Evolutionary conservation across 2,329 filamentous ascomycete genomes (phyloP), one percentile per base, ranked within the genome.

Genomic region (Fusarium tupiense): DNA sequence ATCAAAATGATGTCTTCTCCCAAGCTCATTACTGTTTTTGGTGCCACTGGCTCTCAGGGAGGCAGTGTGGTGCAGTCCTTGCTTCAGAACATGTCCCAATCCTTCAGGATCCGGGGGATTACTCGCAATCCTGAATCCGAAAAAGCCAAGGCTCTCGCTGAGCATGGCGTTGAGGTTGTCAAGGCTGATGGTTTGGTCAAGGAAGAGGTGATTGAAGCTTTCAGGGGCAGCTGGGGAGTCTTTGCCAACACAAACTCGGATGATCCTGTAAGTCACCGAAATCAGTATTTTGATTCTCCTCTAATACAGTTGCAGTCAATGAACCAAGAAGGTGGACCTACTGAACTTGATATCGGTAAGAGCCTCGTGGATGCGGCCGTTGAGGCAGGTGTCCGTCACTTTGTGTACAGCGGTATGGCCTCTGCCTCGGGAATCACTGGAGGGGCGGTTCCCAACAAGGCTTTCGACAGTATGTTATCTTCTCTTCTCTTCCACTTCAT

Each of bases 381-480:
- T 22, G 73, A 79, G 19, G 81, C 79, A 16, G 80, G 82, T 22
- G 81, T 83, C 1, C 67, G 78, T 53, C 79, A 83, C 69, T 77
- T 84, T 20, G 78, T 84, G 13, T 84, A 80, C 54, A 84, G 83
- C 54, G 80, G 82, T 7, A 78, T 82, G 54, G 76, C 79, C 13
- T 80, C 82, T 46, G 79, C 79, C 13, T 75, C 75, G 1, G 72
- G 82, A 46, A 73, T 81, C 50, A 84, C 82, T 8, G 72, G 80
- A 22, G 83, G 83, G 20, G 76, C 69, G 7, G 71, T 83, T 12
- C 68, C 72, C 5, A 79, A 78, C 69, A 78, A 75, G 31, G 77
- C 78, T 3, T 82, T 83, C 57, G 82, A 84, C 10, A 78, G 83
- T 83, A 77, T 35, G 77, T 64, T 11, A 46, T 13, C 17, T 46